Base-by-base conservation (phyloP, 2,329 filamentous ascomycete genomes). In the Trichophyton simii region DNA sequence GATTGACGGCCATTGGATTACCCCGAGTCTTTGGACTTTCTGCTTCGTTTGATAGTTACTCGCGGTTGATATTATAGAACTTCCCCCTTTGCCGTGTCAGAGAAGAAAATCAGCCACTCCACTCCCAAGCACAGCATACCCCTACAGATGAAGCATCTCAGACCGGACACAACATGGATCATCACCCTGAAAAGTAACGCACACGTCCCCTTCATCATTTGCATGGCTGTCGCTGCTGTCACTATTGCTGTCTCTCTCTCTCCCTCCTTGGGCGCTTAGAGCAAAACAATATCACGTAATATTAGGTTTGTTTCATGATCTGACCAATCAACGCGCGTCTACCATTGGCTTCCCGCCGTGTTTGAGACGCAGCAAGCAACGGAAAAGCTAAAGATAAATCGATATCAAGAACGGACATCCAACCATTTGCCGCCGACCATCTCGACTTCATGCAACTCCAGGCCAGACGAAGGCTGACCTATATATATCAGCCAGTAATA, bases 401-500 rank as follows among this genome's bases (percentile, higher is more conserved):
- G n/a, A 34, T 55, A 36, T 55, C 50, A 20, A 36, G 50, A 34
- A 15, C 25, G 50, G 50, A 34, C 50, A 36, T 55, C 50, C 50
- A 55, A 36, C 31, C 31, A 13, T 55, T 55, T 55, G n/a, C 50
- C 50, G 50, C 50, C 50, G 50, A 55, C 11, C 13, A 34, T 36
- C 13, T 36, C 28, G 18, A 55, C 31, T 36, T 55, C 20, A 55
- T 18, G 28, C 50, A 55, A 18, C 28, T 36, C 18, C 28, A 36
- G 50, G 28, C 25, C 5, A 28, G 50, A 31, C 8, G 3, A 13
- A 55, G 28, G 20, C 8, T n/a, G 15, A 36, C 15, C 25, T 55
- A 55, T 55, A 55, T 55, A 55, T 55, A 55, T 28, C 50, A 36
- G 5, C 50, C 50, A 55, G 50, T 55, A 36, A 44, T 28, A 28